Evolutionary conservation across 352 stramenopile species (phyloP).

Genomic region (Phytophthora aleatoria): DNA sequence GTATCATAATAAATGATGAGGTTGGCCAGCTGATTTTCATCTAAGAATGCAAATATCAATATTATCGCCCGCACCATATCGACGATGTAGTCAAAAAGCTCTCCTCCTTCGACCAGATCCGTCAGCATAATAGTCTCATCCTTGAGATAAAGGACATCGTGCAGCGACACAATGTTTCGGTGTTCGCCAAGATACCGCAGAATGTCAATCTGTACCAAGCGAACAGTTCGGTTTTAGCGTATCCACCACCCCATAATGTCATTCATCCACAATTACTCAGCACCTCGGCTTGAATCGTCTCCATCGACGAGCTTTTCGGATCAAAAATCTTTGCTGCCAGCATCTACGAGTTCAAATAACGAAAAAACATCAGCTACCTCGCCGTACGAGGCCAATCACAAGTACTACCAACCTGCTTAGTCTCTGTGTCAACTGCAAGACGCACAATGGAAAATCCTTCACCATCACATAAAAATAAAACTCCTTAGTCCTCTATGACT

Average conservation of each 20-base stretch:
- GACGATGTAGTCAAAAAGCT: slow-evolving; percentile 86
- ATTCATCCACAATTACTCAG: neutral
- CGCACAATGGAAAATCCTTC: slow-evolving; percentile 73
- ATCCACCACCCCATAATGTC: neutral
- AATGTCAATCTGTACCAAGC: slow-evolving; percentile 53
- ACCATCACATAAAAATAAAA: slow-evolving; percentile 13
- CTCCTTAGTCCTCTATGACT: neutral
- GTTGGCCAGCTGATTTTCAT: neutral
- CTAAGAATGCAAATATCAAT: neutral
- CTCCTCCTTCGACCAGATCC: slow-evolving; percentile 73
- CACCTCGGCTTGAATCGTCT: slow-evolving; percentile 71
- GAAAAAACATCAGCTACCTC: slow-evolving; percentile 2
- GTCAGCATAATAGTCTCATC: slow-evolving; percentile 83
- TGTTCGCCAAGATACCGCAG: slow-evolving; percentile 63
- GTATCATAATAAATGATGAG: slow-evolving; percentile 1
- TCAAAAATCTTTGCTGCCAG: slow-evolving; percentile 82
- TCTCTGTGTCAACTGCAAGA: slow-evolving; percentile 62
- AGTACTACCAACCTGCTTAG: slow-evolving; percentile 35
- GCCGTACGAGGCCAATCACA: no score
- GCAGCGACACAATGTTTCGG: slow-evolving; percentile 71
- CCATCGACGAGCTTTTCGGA: slow-evolving; percentile 52
- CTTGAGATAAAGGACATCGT: slow-evolving; percentile 64
- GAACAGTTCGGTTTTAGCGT: neutral
- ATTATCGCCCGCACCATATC: slow-evolving; percentile 43
- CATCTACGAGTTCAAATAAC: slow-evolving; percentile 23